Evolutionary conservation across 306 rosid genomes (phyloP).

Genomic region (Fagus crenata): DNA sequence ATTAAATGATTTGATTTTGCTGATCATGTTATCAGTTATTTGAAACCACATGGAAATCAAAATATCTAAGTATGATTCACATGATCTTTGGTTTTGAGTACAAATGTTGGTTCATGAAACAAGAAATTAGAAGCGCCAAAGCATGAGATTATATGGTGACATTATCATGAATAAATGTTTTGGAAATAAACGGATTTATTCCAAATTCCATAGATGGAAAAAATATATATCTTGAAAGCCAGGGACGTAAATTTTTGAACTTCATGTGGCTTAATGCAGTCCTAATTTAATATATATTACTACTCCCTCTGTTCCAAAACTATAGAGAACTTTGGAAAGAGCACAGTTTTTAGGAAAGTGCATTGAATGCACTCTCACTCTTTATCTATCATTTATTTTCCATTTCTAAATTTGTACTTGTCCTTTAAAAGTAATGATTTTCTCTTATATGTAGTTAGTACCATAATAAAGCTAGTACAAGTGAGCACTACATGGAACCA

Average conservation of each 20-base stretch:
- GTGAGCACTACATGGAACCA: neutral
- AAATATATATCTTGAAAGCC: no score
- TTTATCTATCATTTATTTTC: neutral
- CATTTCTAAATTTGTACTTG: neutral
- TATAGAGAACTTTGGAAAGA: neutral
- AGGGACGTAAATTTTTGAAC: neutral
- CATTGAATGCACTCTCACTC: neutral
- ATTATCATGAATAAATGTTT: neutral
- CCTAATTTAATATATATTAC: neutral
- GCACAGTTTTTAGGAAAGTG: neutral
- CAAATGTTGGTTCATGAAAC: neutral
- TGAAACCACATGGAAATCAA: neutral
- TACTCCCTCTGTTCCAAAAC: neutral
- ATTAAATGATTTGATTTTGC: conserved; percentile 1
- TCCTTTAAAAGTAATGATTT: neutral
- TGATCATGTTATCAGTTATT: neutral
- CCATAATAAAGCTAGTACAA: no score
- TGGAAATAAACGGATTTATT: neutral
- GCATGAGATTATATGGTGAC: neutral
- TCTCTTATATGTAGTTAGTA: neutral
- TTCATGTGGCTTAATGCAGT: neutral
- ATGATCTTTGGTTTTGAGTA: neutral
- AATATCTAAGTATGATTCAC: neutral
- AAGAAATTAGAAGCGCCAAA: neutral
- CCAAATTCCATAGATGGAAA: neutral